A percentile compares a stretch with the other conserved stretches of the same genome.
Evolutionary conservation across 768 basidiomycete species (phyloP).

Genomic region (Serendipita sp.): DNA sequence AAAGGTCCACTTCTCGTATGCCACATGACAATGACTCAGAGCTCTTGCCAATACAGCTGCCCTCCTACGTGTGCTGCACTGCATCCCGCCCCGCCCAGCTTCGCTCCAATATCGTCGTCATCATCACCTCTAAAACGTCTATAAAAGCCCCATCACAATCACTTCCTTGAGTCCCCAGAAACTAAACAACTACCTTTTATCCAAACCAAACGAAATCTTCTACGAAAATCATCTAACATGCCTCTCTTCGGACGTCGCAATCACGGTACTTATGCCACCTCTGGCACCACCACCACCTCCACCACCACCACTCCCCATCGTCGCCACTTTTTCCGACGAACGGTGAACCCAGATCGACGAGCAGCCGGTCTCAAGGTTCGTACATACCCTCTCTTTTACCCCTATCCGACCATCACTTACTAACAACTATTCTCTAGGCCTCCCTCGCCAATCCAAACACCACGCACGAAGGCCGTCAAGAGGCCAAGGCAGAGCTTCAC

Average conservation of each 20-base stretch:
- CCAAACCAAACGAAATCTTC: background rate
- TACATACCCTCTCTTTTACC: background rate
- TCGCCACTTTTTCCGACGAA: background rate
- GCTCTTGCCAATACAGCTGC: too few relatives aligned
- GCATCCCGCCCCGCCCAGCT: too few relatives aligned
- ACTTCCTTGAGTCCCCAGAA: too few relatives aligned
- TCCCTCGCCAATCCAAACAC: conserved; percentile 4
- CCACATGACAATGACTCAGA: too few relatives aligned
- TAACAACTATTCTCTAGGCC: background rate
- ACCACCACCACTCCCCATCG: background rate
- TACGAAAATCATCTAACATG: background rate
- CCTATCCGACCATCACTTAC: background rate
- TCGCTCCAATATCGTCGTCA: background rate
- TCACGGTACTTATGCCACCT: background rate
- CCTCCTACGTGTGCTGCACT: too few relatives aligned
- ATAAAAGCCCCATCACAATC: background rate
- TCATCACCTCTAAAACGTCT: background rate
- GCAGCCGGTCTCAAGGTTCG: conserved; percentile 4
- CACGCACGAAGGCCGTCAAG: background rate
- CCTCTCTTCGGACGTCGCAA: background rate
- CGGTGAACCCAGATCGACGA: background rate
- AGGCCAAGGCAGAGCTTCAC: conserved; percentile 2
- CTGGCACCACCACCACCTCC: background rate
- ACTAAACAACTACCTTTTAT: background rate
- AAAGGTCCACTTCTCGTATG: too few relatives aligned